Percentiles rank a stretch among this genome's conserved stretches.
These are phyloP conservation scores for Myriosclerotinia scirpicola DNA, from an alignment of 2,329 filamentous ascomycete species.

Conservation along the genomic window DNA sequence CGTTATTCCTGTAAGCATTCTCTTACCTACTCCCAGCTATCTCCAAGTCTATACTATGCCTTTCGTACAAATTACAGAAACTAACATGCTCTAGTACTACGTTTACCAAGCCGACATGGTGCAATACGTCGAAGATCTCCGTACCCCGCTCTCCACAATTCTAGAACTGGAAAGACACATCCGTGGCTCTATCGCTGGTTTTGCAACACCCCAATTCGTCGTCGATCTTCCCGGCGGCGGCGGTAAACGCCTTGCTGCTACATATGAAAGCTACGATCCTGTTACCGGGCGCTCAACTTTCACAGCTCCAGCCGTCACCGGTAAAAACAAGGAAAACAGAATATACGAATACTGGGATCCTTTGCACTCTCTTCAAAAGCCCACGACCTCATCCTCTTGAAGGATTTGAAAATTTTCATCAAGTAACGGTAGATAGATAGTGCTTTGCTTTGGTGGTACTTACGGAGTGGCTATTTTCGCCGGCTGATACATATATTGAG, in stretches of 20 bases:
- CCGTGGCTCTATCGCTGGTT: conserved; percentile 61
- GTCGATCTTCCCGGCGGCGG: conserved; percentile 64
- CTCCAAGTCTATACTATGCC: not conserved
- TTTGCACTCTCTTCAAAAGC: conserved; percentile 16
- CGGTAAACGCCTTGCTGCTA: conserved; percentile 59
- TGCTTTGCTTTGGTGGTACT: conserved; percentile 11
- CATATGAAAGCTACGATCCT: conserved; percentile 54
- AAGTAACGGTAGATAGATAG: conserved; percentile 14
- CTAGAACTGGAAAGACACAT: conserved; percentile 58
- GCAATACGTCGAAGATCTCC: conserved; percentile 58
- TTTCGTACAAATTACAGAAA: conserved; percentile 4
- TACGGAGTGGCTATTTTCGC: conserved; percentile 4
- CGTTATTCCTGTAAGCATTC: conserved; percentile 53
- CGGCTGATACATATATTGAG: not conserved
- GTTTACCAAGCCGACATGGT: conserved; percentile 67
- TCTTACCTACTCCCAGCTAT: not conserved
- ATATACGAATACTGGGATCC: conserved; percentile 61
- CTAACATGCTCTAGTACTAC: conserved; percentile 53
- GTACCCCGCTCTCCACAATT: conserved; percentile 59
- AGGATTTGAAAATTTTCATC: not conserved
- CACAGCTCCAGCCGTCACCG: conserved; percentile 54
- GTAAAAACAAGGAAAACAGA: conserved; percentile 46
- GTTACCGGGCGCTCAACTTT: conserved; percentile 55
- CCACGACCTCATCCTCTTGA: conserved; percentile 2
- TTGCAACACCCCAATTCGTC: conserved; percentile 62